A percentile compares a stretch with the other conserved stretches of the same genome.
These are phyloP conservation scores for Canariomyces notabilis DNA, from an alignment of 2,329 filamentous ascomycete genomes.

Conservation along the genomic window DNA sequence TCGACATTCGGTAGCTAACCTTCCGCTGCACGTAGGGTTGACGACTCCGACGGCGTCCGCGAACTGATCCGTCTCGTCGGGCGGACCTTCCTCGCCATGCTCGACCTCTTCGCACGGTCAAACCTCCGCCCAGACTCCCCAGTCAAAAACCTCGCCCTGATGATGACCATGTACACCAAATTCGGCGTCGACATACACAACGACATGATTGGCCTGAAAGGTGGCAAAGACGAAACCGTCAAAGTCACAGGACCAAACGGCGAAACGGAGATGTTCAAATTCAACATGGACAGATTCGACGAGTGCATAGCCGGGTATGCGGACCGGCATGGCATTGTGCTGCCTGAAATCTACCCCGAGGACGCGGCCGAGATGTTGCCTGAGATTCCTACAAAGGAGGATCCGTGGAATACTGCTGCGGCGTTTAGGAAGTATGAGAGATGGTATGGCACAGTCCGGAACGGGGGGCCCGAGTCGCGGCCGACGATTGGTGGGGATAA, in stretches of 20 bases:
- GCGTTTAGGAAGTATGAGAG: neutral
- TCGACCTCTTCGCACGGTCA: slow-evolving; percentile 32
- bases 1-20: neutral
- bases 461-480: neutral
- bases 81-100: slow-evolving; percentile 34
- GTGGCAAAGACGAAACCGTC: slow-evolving; percentile 3
- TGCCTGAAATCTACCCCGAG: slow-evolving; percentile 22
- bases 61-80: slow-evolving; percentile 23
- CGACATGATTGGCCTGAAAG: slow-evolving; percentile 21
- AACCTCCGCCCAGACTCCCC: slow-evolving; percentile 32
- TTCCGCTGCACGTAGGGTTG: slow-evolving; percentile 18
- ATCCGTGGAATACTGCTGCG: slow-evolving; percentile 23
- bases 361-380: slow-evolving; percentile 18
- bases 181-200: slow-evolving; percentile 14
- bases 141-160: slow-evolving; percentile 32
- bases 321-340: slow-evolving; percentile 28
- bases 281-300: slow-evolving; percentile 24
- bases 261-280: slow-evolving; percentile 15
- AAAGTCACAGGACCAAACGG: slow-evolving; percentile 9
- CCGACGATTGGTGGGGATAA: slow-evolving; percentile 34
- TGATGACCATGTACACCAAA: slow-evolving; percentile 34
- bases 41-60: slow-evolving; percentile 23
- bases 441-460: slow-evolving; percentile 7
- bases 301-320: slow-evolving; percentile 32
- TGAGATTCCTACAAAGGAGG: slow-evolving; percentile 13